These are phyloP conservation scores for Verticillium albo-atrum DNA, from an alignment of 2,329 filamentous ascomycete species.

Conservation along the genomic window DNA sequence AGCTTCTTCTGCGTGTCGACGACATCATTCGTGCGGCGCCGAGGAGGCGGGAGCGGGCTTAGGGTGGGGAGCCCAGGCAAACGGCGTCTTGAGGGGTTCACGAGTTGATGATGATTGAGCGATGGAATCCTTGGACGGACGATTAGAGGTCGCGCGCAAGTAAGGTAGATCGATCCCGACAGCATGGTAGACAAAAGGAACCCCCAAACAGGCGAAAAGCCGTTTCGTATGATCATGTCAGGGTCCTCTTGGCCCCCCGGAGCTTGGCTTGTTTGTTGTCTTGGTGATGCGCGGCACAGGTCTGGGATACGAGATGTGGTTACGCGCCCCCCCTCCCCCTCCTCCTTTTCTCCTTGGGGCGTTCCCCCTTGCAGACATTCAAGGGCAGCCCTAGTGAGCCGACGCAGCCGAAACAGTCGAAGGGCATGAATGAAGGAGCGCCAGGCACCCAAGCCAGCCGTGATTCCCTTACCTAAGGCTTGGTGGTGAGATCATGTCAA, in stretches of 20 bases:
- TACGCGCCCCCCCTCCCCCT: background rate
- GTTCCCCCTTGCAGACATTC: background rate
- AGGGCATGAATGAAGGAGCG: too few species aligned
- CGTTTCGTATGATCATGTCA: background rate
- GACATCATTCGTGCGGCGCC: slow-evolving; percentile 96
- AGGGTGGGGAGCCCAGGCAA: slow-evolving; percentile 13
- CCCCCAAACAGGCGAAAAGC: background rate
- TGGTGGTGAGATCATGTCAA: background rate
- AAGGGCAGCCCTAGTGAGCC: background rate
- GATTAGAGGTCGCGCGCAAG: background rate
- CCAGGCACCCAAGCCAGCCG: background rate
- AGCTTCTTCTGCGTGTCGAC: slow-evolving; percentile 90
- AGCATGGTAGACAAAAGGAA: background rate
- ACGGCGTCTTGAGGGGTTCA: background rate
- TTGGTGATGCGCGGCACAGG: background rate
- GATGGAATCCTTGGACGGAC: background rate
- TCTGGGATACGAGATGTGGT: background rate
- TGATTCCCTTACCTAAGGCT: background rate
- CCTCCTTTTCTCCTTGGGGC: too few species aligned
- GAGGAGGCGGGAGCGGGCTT: slow-evolving; percentile 73
- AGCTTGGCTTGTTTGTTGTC: background rate
- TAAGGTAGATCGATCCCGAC: background rate
- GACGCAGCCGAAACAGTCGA: background rate
- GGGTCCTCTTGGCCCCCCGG: too few species aligned
- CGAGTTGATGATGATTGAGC: slow-evolving; percentile 1